These are phyloP conservation scores for Benincasa hispida DNA, from an alignment of 306 rosid genomes.

Conservation along the genomic window DNA sequence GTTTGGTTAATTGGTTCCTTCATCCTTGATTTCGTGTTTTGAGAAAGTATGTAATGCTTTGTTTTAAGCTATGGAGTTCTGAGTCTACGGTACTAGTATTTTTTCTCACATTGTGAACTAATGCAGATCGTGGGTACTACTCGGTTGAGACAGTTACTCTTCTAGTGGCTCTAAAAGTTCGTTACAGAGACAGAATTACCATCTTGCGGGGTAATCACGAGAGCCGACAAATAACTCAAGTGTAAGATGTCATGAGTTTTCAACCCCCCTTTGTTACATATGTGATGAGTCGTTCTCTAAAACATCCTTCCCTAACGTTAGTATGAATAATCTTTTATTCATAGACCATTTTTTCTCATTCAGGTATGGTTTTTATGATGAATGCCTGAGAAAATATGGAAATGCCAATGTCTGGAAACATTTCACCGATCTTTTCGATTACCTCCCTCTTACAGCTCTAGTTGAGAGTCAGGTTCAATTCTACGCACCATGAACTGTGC, in stretches of 20 bases:
- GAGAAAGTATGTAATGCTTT: background rate
- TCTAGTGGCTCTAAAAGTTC: constrained; percentile 88
- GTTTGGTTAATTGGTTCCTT: background rate
- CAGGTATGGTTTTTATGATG: constrained; percentile 99
- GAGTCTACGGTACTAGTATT: background rate
- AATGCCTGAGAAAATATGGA: constrained; percentile 96
- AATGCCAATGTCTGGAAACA: constrained; percentile 96
- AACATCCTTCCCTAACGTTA: background rate
- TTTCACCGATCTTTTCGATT: constrained; percentile 89
- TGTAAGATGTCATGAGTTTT: constrained; percentile 35
- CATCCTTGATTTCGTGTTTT: background rate
- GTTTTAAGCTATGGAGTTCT: background rate
- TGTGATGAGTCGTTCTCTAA: background rate
- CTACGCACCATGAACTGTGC: background rate
- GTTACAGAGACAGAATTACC: constrained; percentile 96
- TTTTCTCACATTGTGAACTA: background rate
- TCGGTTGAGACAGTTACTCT: constrained; percentile 97
- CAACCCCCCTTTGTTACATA: background rate
- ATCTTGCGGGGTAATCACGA: constrained; percentile 98
- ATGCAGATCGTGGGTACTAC: constrained; percentile 45
- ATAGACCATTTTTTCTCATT: constrained; percentile 13
- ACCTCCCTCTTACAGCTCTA: constrained; percentile 92
- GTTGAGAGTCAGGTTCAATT: constrained; percentile 92
- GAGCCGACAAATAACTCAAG: constrained; percentile 97
- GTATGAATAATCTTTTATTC: constrained; percentile 11